Evolutionary conservation across 2,329 filamentous ascomycete genomes (phyloP).

Genomic region (Fusarium equiseti): DNA sequence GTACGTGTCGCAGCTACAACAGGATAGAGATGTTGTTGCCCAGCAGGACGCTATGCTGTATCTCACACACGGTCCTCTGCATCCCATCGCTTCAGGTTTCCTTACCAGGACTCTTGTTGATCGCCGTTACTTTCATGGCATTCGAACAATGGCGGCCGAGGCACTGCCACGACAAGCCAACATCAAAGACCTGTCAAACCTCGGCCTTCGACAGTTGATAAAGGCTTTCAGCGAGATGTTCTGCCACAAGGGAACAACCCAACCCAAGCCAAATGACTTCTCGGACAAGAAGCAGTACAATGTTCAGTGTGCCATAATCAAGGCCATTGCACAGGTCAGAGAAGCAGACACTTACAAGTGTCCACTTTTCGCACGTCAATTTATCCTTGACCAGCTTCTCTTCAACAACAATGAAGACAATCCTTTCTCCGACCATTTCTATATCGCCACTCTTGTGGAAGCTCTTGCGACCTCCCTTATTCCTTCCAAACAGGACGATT

Average conservation of each 20-base stretch:
- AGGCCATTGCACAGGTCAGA: slow-evolving; percentile 82
- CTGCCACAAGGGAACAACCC: slow-evolving; percentile 81
- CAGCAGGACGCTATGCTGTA: slow-evolving; percentile 82
- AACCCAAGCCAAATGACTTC: slow-evolving; percentile 92
- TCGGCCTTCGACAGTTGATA: slow-evolving; percentile 86
- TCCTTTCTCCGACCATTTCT: slow-evolving; percentile 87
- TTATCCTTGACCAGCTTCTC: slow-evolving; percentile 88
- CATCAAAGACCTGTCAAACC: slow-evolving; percentile 73
- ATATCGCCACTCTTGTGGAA: slow-evolving; percentile 82
- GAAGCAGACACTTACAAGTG: slow-evolving; percentile 78
- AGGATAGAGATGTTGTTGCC: slow-evolving; percentile 97
- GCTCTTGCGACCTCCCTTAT: slow-evolving; percentile 70
- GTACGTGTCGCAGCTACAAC: slow-evolving; percentile 97
- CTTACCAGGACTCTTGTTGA: slow-evolving; percentile 92
- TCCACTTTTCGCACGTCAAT: slow-evolving; percentile 81
- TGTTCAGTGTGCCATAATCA: slow-evolving; percentile 85
- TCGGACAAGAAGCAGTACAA: slow-evolving; percentile 86
- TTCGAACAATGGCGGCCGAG: slow-evolving; percentile 85
- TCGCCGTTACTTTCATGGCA: slow-evolving; percentile 90
- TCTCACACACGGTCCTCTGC: slow-evolving; percentile 73
- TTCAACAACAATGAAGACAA: slow-evolving; percentile 97
- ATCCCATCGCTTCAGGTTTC: slow-evolving; percentile 88
- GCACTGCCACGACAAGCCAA: slow-evolving; percentile 82
- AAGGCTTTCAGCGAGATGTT: slow-evolving; percentile 90
- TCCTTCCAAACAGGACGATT: slow-evolving; percentile 60